Evolutionary conservation across 345 rosid species (phyloP).

Genomic region (Linum tenue): DNA sequence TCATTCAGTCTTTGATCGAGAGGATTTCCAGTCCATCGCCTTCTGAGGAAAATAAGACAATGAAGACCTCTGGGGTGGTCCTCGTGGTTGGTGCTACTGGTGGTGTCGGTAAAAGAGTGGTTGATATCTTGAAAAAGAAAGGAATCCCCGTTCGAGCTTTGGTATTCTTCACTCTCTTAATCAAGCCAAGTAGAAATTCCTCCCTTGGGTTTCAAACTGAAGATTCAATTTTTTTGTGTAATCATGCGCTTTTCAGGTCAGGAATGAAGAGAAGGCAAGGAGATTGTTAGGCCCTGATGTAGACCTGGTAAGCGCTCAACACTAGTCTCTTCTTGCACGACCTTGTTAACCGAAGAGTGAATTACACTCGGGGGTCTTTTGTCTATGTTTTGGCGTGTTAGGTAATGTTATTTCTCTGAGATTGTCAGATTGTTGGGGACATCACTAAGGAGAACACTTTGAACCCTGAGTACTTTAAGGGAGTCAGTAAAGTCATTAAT

Average conservation of each 20-base stretch:
- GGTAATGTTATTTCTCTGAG: conserved; percentile 7
- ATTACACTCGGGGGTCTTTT: neutral
- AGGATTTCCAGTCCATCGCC: conserved; percentile 46
- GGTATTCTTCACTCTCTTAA: conserved; percentile 32
- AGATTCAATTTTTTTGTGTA: neutral
- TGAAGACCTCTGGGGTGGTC: conserved; percentile 49
- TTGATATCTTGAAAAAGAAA: conserved; percentile 50
- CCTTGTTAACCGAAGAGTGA: neutral
- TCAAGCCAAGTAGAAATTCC: neutral
- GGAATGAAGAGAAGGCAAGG: conserved; percentile 85
- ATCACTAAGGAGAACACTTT: conserved; percentile 65
- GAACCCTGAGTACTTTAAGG: conserved; percentile 59
- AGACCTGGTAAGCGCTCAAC: conserved; percentile 51
- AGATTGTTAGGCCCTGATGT: conserved; percentile 67
- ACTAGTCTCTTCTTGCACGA: neutral
- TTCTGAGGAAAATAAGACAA: conserved; percentile 28
- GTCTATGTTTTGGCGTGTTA: conserved; percentile 3
- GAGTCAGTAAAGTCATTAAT: conserved; percentile 78
- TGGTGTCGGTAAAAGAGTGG: conserved; percentile 88
- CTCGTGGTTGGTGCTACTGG: conserved; percentile 95
- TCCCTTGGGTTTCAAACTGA: neutral
- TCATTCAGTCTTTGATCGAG: conserved; percentile 53
- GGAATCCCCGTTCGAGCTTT: conserved; percentile 65
- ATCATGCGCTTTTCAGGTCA: conserved; percentile 38
- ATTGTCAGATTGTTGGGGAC: conserved; percentile 64